phyloP scores from a whole-genome alignment of 2,329 filamentous ascomycete genomes.

The Ophiocordyceps sinensis region DNA sequence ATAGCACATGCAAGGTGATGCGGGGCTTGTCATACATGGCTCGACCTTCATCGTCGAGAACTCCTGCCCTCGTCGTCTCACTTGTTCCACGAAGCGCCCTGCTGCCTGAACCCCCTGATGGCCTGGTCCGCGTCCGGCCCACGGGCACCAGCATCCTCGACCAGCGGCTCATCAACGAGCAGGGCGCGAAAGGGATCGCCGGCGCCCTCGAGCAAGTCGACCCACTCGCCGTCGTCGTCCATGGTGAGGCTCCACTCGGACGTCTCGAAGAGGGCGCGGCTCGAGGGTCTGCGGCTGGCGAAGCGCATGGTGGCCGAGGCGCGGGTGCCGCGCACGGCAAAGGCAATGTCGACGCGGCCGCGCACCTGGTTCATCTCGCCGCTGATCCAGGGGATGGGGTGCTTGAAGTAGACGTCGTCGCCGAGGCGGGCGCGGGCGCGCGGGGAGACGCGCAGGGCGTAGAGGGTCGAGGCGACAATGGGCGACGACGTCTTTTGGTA shows the following conservation, averaged over 20 bases:
- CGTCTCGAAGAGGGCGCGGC: constrained; percentile 62
- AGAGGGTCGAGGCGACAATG: constrained; percentile 76
- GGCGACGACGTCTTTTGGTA: constrained; percentile 92
- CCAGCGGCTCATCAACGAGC: constrained; percentile 23
- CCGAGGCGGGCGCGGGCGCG: constrained; percentile 65
- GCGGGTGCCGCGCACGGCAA: constrained; percentile 71
- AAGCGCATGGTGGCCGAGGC: constrained; percentile 64
- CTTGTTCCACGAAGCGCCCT: constrained; percentile 18
- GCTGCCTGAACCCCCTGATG: constrained; percentile 38
- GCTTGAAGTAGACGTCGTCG: constrained; percentile 71
- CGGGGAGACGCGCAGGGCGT: constrained; percentile 72
- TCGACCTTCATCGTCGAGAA: too few relatives aligned
- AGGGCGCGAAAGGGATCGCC: constrained; percentile 53
- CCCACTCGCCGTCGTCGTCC: constrained; percentile 33
- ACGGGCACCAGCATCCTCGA: constrained; percentile 3
- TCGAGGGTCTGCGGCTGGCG: constrained; percentile 51
- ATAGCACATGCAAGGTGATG: too few relatives aligned
- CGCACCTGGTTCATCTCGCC: constrained; percentile 89
- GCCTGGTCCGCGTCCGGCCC: constrained; percentile 19
- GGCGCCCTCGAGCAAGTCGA: constrained; percentile 57
- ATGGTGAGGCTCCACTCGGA: constrained; percentile 77
- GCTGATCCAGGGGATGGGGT: constrained; percentile 68
- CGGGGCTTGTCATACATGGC: too few relatives aligned
- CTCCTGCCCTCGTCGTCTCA: constrained; percentile 1
- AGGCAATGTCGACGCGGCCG: constrained; percentile 75